These are phyloP conservation scores for Spiromastix sp. DNA, from an alignment of 2,329 filamentous ascomycete species.

Conservation along the genomic window DNA sequence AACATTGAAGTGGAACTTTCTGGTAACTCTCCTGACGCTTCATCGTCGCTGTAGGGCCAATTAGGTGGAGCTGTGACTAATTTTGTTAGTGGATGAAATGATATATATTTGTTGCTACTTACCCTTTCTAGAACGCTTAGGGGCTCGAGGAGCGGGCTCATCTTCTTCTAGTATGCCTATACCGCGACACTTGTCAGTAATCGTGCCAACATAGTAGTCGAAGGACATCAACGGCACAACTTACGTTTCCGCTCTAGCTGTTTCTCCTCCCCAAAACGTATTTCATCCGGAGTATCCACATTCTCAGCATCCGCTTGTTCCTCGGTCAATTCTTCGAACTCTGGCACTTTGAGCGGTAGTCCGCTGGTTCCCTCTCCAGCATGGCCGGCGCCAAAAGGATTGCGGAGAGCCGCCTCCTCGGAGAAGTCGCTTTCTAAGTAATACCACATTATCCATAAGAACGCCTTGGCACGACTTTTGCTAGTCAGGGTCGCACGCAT, in stretches of 20 bases:
- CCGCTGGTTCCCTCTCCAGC: constrained; percentile 33
- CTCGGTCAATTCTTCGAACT: constrained; percentile 38
- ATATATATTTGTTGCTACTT: too few species aligned
- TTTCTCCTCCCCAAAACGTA: constrained; percentile 39
- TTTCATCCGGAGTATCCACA: constrained; percentile 38
- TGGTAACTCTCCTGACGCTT: too few species aligned
- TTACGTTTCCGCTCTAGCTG: constrained; percentile 37
- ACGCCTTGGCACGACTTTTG: constrained; percentile 71
- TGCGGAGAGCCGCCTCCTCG: constrained; percentile 73
- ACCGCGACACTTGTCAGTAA: not conserved
- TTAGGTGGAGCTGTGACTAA: too few species aligned
- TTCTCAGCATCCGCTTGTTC: constrained; percentile 42
- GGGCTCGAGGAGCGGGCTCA: constrained; percentile 30
- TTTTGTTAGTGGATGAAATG: too few species aligned
- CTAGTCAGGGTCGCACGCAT: constrained; percentile 83
- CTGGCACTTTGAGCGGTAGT: constrained; percentile 37
- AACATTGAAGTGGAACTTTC: not conserved
- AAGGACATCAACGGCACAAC: constrained; percentile 8
- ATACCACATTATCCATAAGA: constrained; percentile 98
- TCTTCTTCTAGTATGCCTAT: constrained; percentile 39
- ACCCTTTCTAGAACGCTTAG: constrained; percentile 37
- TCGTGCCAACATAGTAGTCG: not conserved
- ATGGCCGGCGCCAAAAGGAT: constrained; percentile 65
- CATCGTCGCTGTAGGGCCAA: too few species aligned
- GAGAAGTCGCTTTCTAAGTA: constrained; percentile 95